phyloP scores from a whole-genome alignment of 2,329 filamentous ascomycete species.

The Trichoderma atroviride region DNA sequence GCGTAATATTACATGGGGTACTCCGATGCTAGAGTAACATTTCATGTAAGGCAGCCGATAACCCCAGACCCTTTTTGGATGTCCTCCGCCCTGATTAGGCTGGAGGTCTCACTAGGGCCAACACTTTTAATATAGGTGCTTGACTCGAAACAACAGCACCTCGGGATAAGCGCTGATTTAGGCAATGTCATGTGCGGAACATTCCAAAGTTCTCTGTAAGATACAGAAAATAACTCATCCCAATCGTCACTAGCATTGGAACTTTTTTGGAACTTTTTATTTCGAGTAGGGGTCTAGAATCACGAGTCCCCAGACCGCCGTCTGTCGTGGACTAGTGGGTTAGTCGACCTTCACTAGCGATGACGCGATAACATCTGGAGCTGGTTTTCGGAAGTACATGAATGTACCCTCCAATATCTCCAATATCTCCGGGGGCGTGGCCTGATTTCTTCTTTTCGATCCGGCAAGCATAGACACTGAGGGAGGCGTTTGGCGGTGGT shows the following conservation, averaged over 20 bases:
- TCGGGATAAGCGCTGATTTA: constrained; percentile 12
- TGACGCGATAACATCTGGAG: neutral
- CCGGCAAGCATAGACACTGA: neutral
- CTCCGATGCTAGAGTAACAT: neutral
- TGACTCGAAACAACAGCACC: neutral
- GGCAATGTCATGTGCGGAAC: constrained; percentile 3
- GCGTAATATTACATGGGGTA: neutral
- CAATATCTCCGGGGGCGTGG: too few species aligned
- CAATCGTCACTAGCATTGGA: neutral
- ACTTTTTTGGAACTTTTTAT: constrained; percentile 2
- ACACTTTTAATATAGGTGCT: constrained; percentile 1
- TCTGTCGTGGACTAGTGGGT: neutral
- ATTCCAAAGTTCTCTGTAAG: constrained; percentile 1
- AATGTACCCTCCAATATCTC: neutral
- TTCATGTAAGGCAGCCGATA: neutral
- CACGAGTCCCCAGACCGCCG: constrained; percentile 1
- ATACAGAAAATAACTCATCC: constrained; percentile 10
- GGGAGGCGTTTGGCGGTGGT: neutral
- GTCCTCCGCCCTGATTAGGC: neutral
- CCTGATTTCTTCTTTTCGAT: neutral
- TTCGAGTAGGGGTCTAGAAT: constrained; percentile 4
- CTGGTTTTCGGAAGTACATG: neutral
- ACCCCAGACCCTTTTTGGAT: neutral
- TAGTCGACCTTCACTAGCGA: neutral
- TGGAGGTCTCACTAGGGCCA: neutral